phyloP scores from a whole-genome alignment of 352 stramenopile genomes.

The Phytophthora pisi region DNA sequence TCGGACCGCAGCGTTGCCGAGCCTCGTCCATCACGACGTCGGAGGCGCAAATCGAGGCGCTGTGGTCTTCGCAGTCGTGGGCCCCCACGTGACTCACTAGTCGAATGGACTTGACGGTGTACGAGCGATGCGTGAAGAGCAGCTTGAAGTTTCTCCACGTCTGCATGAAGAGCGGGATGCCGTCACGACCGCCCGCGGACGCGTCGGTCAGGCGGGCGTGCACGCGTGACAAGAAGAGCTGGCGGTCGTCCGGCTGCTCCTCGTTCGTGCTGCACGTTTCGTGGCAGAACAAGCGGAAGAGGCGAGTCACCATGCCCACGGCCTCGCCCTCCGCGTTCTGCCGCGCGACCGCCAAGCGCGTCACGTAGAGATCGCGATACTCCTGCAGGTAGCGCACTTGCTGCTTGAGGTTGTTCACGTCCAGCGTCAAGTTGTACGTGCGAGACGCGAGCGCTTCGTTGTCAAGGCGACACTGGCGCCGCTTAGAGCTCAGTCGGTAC shows the following conservation, averaged over 20 bases:
- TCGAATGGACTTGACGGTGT: slow-evolving; percentile 17
- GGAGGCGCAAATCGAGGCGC: too few species aligned
- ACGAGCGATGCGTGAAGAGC: slow-evolving; percentile 31
- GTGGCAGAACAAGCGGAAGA: slow-evolving; percentile 28
- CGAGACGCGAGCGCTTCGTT: slow-evolving; percentile 7
- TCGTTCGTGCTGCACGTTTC: slow-evolving; percentile 14
- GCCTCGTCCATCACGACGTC: not conserved
- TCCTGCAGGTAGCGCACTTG: slow-evolving; percentile 22
- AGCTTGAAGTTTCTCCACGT: slow-evolving; percentile 40
- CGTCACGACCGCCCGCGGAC: slow-evolving; percentile 9
- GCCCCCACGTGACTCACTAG: slow-evolving; percentile 12
- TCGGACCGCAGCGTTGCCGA: not conserved
- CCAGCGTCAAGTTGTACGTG: slow-evolving; percentile 24
- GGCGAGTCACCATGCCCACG: slow-evolving; percentile 12
- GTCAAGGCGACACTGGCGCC: not conserved
- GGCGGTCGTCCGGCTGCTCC: slow-evolving; percentile 12
- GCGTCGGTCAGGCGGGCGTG: slow-evolving; percentile 8
- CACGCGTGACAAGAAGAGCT: slow-evolving; percentile 20
- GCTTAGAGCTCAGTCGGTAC: slow-evolving; percentile 14
- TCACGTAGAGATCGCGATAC: slow-evolving; percentile 10
- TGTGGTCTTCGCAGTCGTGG: slow-evolving; percentile 1
- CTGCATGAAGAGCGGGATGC: slow-evolving; percentile 31
- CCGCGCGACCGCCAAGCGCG: slow-evolving; percentile 4
- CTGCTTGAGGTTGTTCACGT: slow-evolving; percentile 28
- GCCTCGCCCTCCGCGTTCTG: slow-evolving; percentile 14